These are phyloP conservation scores for Erythrophleum ivorense DNA, from an alignment of 331 rosid genomes.

Conservation along the genomic window DNA sequence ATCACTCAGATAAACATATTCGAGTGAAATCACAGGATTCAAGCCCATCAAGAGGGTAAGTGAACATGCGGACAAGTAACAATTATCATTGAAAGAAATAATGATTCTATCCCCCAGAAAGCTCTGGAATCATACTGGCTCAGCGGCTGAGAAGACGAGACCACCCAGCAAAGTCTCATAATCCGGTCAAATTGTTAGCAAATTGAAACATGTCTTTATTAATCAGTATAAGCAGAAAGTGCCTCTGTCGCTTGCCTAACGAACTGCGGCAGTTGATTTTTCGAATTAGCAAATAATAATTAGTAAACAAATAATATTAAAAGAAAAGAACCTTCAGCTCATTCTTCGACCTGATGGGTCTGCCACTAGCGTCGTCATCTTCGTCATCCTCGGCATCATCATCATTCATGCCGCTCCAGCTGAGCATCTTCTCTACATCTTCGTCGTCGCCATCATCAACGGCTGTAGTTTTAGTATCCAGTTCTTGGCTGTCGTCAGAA, in stretches of 20 bases:
- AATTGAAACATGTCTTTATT: neutral
- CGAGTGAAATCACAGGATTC: constrained; percentile 10
- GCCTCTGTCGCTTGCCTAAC: neutral
- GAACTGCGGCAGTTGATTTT: neutral
- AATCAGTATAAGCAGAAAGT: neutral
- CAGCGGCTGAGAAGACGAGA: neutral
- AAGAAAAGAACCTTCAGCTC: constrained; percentile 58
- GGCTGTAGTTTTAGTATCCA: neutral
- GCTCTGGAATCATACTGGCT: neutral
- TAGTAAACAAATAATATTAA: neutral
- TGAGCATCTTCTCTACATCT: neutral
- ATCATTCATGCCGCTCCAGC: neutral
- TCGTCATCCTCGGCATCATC: constrained; percentile 25
- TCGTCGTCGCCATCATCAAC: constrained; percentile 27
- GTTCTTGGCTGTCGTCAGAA: constrained; percentile 40
- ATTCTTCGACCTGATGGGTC: constrained; percentile 55
- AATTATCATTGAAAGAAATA: neutral
- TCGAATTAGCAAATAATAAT: neutral
- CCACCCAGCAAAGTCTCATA: neutral
- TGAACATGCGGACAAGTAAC: neutral
- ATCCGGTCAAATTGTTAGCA: neutral
- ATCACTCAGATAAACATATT: constrained; percentile 1
- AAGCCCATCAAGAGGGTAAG: constrained; percentile 13
- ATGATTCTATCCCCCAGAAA: neutral
- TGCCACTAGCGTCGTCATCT: constrained; percentile 26